Conservation (phyloP, 768 basidiomycete genomes). For the Amanita muscaria region DNA sequence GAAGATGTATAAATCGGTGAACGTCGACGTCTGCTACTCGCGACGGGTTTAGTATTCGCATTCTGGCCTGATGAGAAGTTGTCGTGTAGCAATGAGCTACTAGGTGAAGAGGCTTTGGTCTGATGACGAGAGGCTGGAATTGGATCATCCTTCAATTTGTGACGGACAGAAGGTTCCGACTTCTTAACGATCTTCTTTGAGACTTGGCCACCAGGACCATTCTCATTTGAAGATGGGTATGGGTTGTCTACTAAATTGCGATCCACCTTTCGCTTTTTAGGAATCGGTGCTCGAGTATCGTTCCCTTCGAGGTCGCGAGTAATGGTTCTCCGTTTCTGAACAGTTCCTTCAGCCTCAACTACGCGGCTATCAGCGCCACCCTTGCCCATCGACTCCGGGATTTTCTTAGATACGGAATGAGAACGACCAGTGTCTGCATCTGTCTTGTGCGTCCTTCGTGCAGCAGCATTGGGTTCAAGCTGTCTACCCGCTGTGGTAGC, state of each 20-base stretch:
- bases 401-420: neutral
- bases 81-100: neutral
- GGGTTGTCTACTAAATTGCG: neutral
- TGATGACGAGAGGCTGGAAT: neutral
- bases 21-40: conserved; percentile 9
- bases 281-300: neutral
- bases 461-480: neutral
- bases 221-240: neutral
- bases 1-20: conserved; percentile 16
- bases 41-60: neutral
- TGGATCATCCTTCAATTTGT: neutral
- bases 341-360: neutral
- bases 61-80: conserved; percentile 9
- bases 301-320: neutral
- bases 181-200: neutral
- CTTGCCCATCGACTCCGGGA: neutral
- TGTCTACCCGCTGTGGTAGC: neutral
- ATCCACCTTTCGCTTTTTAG: conserved; percentile 3
- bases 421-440: neutral
- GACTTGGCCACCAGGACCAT: neutral
- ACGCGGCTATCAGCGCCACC: neutral
- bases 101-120: neutral
- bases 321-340: neutral
- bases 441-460: neutral
- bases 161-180: neutral